Evolutionary conservation across 208 protist genomes (phyloP).

Genomic region (Trichomonas vaginalis): DNA sequence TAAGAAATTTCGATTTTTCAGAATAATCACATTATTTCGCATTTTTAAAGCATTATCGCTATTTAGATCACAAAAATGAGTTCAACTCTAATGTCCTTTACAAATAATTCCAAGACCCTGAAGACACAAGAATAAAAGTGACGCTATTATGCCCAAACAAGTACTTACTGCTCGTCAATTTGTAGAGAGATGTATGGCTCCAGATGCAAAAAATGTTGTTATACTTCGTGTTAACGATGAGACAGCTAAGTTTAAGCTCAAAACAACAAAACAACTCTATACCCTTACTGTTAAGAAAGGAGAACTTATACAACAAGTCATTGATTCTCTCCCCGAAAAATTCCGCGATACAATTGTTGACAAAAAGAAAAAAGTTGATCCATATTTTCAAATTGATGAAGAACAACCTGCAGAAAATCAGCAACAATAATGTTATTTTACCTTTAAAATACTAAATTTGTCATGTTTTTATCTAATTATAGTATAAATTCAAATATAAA

Average conservation of each 20-base stretch:
- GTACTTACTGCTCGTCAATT: neutral
- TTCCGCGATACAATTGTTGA: neutral
- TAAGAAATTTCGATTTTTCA: no score
- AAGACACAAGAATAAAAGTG: no score
- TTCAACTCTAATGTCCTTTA: no score
- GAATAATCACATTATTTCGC: no score
- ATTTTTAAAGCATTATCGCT: no score
- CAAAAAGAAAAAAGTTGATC: neutral
- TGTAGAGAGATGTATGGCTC: neutral
- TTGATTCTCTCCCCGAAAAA: neutral
- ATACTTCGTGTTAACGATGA: neutral
- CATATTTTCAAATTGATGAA: neutral
- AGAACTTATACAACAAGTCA: neutral
- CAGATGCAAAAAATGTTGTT: neutral
- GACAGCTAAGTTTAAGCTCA: neutral
- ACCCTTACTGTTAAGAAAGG: neutral
- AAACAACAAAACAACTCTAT: neutral
- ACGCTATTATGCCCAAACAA: neutral
- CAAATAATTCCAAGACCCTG: no score
- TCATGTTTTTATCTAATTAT: no score
- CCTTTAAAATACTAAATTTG: no score
- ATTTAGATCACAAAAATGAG: no score
- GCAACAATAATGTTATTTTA: neutral
- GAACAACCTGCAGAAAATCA: neutral
- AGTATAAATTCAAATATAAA: no score